phyloP scores from a whole-genome alignment of 177 flowering plant species.

The Telopea speciosissima region DNA sequence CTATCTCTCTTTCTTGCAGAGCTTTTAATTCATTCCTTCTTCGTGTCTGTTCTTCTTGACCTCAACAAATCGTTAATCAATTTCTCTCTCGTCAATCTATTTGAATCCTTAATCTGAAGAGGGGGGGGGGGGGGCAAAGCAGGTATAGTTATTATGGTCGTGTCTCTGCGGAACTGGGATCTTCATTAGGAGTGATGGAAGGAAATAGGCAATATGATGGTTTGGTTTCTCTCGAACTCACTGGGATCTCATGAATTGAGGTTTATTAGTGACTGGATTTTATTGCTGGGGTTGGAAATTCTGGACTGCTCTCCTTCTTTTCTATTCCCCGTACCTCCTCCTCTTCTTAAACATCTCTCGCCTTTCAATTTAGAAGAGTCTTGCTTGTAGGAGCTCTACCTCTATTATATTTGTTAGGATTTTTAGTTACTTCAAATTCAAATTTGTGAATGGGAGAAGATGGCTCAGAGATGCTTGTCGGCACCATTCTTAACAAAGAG shows the following conservation, averaged over 20 bases:
- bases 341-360: neutral
- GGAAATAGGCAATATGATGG: neutral
- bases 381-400: too few species aligned
- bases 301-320: conserved; percentile 52
- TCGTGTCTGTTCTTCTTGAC: too few species aligned
- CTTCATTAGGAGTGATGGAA: too few species aligned
- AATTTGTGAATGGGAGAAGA: conserved; percentile 7
- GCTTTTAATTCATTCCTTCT: too few species aligned
- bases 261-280: conserved; percentile 19
- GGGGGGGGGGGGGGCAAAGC: too few species aligned
- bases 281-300: conserved; percentile 66
- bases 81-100: too few species aligned
- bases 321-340: too few species aligned
- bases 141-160: too few species aligned
- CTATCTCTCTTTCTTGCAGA: too few species aligned
- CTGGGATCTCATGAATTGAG: neutral
- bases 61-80: too few species aligned
- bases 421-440: neutral
- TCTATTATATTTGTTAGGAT: conserved; percentile 1
- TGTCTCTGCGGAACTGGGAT: too few species aligned
- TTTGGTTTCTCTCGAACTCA: neutral
- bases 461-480: conserved; percentile 33
- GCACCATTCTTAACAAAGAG: conserved; percentile 60
- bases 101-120: too few species aligned
- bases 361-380: neutral